Conservation (phyloP, 164 flowering plant genomes). For the Vitis rupestris region DNA sequence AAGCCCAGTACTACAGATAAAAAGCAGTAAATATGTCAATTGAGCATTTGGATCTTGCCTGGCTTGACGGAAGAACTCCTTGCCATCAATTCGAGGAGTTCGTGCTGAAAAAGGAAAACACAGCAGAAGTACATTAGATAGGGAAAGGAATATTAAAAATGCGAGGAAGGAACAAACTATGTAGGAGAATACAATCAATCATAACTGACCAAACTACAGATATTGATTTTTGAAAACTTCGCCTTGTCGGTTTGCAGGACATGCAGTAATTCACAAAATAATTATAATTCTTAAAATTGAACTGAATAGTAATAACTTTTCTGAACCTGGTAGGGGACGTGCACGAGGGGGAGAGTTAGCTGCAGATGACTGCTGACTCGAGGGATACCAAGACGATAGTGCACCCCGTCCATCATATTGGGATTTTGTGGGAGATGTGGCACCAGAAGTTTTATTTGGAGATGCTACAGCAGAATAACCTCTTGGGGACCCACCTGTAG, state of each 20-base stretch:
- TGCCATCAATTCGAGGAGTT: conserved; percentile 85
- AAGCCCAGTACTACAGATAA: background rate
- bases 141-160: background rate
- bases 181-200: background rate
- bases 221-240: too few relatives aligned
- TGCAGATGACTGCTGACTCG: conserved; percentile 95
- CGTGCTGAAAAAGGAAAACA: conserved; percentile 39
- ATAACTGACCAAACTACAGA: background rate
- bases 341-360: conserved; percentile 92
- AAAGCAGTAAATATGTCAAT: conserved; percentile 1
- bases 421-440: conserved; percentile 59
- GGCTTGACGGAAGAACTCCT: conserved; percentile 96
- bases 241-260: too few relatives aligned
- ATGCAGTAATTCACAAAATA: background rate
- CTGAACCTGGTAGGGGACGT: conserved; percentile 67
- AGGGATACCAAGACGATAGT: conserved; percentile 72
- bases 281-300: background rate
- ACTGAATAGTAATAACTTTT: conserved; percentile 1
- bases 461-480: conserved; percentile 73
- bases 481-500: conserved; percentile 69
- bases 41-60: conserved; percentile 42
- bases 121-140: conserved; percentile 4
- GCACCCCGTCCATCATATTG: conserved; percentile 49
- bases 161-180: background rate
- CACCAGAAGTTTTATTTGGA: conserved; percentile 61